phyloP scores from a whole-genome alignment of 2,329 filamentous ascomycete species.

The Apiospora malaysiana region DNA sequence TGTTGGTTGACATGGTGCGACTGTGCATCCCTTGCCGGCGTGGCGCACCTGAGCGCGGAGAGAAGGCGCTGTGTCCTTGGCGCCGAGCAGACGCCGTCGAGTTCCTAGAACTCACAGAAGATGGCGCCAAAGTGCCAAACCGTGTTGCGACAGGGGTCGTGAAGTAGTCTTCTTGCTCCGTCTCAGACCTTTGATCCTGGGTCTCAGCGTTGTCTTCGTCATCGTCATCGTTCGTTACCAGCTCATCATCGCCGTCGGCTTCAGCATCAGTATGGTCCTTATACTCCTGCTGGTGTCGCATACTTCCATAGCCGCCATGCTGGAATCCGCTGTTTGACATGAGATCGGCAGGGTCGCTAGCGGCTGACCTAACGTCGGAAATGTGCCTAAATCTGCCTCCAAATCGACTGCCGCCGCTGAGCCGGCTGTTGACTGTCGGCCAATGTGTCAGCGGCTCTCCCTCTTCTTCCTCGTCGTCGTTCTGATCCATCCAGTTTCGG shows the following conservation, averaged over 20 bases:
- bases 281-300: constrained; percentile 51
- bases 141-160: constrained; percentile 54
- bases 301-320: constrained; percentile 24
- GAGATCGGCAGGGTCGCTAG: constrained; percentile 70
- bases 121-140: constrained; percentile 42
- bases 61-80: constrained; percentile 41
- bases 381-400: constrained; percentile 54
- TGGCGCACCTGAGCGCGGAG: constrained; percentile 37
- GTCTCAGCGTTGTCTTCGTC: constrained; percentile 57
- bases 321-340: constrained; percentile 50
- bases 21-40: constrained; percentile 60
- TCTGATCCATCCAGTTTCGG: constrained; percentile 86
- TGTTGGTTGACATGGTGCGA: constrained; percentile 80
- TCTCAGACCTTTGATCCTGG: constrained; percentile 33
- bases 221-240: constrained; percentile 81
- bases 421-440: constrained; percentile 53
- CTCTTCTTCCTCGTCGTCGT: constrained; percentile 53
- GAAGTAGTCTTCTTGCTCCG: constrained; percentile 58
- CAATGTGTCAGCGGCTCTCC: constrained; percentile 54
- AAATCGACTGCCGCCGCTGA: constrained; percentile 40
- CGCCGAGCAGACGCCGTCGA: constrained; percentile 27
- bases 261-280: constrained; percentile 79
- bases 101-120: constrained; percentile 39
- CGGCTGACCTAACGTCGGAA: constrained; percentile 64
- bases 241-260: constrained; percentile 87